A percentile compares a stretch with the other conserved stretches of the same genome.
phyloP scores from a whole-genome alignment of 1,139 yeast genomes.

The Geotrichum restrictum region DNA sequence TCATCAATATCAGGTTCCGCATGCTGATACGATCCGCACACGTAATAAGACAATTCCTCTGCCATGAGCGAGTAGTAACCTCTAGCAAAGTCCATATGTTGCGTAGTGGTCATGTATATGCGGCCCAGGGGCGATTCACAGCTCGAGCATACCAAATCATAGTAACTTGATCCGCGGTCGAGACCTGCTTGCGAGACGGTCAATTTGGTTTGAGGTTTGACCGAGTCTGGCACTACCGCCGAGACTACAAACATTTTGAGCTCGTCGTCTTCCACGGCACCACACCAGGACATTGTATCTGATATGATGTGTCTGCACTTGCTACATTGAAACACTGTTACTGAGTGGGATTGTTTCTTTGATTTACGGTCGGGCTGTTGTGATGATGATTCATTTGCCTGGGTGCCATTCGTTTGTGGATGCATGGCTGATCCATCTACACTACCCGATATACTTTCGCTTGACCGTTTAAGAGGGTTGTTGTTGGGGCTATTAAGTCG shows the following conservation, averaged over 20 bases:
- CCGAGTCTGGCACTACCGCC: slow-evolving; percentile 15
- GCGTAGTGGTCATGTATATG: slow-evolving; percentile 16
- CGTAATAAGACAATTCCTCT: slow-evolving; percentile 14
- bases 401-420: not conserved
- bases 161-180: slow-evolving; percentile 16
- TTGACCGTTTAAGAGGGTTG: not conserved
- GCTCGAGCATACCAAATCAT: slow-evolving; percentile 8
- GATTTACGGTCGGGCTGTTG: not conserved
- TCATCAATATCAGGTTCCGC: slow-evolving; percentile 4
- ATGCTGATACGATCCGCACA: slow-evolving; percentile 3
- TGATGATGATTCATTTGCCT: not conserved
- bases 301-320: slow-evolving; percentile 16
- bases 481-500: not conserved
- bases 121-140: slow-evolving; percentile 15
- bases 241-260: slow-evolving; percentile 14
- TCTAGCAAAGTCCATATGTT: slow-evolving; percentile 19
- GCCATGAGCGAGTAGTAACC: slow-evolving; percentile 12
- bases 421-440: not conserved
- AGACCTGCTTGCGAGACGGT: not conserved
- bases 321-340: slow-evolving; percentile 19
- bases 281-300: slow-evolving; percentile 16
- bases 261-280: slow-evolving; percentile 15
- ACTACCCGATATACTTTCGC: not conserved
- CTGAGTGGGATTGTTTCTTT: not conserved
- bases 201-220: not conserved